Evolutionary conservation across 2,329 filamentous ascomycete genomes (phyloP).

Genomic region (Colletotrichum theobromicola): DNA sequence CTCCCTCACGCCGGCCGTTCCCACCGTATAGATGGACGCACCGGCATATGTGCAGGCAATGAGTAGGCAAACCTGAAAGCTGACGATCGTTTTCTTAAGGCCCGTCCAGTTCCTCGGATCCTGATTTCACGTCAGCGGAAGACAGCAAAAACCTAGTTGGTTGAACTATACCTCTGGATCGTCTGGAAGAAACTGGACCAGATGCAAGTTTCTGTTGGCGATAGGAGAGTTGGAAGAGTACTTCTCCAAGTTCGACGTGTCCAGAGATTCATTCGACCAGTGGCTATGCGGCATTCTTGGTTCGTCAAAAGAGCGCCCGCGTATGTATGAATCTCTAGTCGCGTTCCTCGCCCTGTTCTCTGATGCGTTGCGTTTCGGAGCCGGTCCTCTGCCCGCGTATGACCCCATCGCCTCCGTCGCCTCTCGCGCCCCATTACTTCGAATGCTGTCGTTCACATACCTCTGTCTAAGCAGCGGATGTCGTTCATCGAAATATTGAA

Average conservation of each 20-base stretch:
- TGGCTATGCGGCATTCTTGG: background rate
- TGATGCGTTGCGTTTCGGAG: background rate
- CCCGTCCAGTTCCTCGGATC: conserved; percentile 84
- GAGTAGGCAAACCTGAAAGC: conserved; percentile 57
- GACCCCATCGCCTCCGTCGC: background rate
- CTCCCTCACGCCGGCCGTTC: conserved; percentile 66
- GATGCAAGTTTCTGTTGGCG: background rate
- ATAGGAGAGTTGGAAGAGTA: background rate
- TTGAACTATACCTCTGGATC: conserved; percentile 7
- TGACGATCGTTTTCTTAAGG: conserved; percentile 65
- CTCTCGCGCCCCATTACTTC: background rate
- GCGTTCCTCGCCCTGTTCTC: background rate
- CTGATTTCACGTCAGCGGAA: conserved; percentile 30
- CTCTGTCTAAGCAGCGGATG: conserved; percentile 2
- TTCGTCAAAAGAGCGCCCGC: background rate
- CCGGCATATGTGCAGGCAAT: conserved; percentile 11
- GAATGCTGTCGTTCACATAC: background rate
- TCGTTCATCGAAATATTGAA: conserved; percentile 15
- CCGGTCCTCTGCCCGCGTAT: background rate
- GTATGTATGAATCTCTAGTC: background rate
- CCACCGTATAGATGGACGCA: conserved; percentile 75
- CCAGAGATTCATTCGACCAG: background rate
- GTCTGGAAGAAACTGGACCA: conserved; percentile 17
- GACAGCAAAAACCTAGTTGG: accelerated
- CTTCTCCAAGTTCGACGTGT: conserved; percentile 1